Conservation (phyloP, 73 alveolate species). For the Uronychia binucleata region DNA sequence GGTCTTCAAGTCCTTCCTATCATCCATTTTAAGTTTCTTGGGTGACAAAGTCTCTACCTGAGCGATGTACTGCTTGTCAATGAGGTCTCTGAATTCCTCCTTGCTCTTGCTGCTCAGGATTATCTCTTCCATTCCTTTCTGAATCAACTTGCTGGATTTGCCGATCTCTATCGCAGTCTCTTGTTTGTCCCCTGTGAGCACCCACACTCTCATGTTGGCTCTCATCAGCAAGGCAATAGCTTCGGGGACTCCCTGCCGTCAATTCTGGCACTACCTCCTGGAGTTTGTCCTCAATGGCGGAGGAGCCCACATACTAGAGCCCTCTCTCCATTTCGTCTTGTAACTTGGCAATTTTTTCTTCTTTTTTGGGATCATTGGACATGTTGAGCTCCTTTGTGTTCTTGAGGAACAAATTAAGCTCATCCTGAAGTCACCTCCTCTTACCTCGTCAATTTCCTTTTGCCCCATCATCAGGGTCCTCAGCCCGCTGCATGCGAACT, state of each 20-base stretch:
- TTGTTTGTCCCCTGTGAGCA: constrained; percentile 90
- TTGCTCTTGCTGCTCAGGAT: constrained; percentile 50
- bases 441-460: constrained; percentile 34
- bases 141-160: constrained; percentile 78
- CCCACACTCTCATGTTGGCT: constrained; percentile 90
- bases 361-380: constrained; percentile 62
- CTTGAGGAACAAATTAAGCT: constrained; percentile 42
- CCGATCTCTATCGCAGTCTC: constrained; percentile 93
- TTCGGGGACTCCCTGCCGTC: constrained; percentile 61
- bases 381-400: constrained; percentile 31
- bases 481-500: constrained; percentile 77
- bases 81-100: constrained; percentile 35
- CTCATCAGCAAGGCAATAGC: constrained; percentile 78
- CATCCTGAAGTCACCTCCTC: constrained; percentile 5
- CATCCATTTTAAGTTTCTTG: not conserved
- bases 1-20: not conserved
- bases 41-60: not conserved
- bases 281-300: constrained; percentile 91
- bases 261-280: constrained; percentile 85
- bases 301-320: constrained; percentile 71
- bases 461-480: constrained; percentile 82
- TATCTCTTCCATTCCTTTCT: constrained; percentile 76
- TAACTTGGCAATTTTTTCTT: constrained; percentile 53
- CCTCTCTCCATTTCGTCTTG: constrained; percentile 70
- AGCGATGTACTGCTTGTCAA: not conserved